phyloP scores from a whole-genome alignment of 2,329 filamentous ascomycete species.

The Aspergillus sojae region DNA sequence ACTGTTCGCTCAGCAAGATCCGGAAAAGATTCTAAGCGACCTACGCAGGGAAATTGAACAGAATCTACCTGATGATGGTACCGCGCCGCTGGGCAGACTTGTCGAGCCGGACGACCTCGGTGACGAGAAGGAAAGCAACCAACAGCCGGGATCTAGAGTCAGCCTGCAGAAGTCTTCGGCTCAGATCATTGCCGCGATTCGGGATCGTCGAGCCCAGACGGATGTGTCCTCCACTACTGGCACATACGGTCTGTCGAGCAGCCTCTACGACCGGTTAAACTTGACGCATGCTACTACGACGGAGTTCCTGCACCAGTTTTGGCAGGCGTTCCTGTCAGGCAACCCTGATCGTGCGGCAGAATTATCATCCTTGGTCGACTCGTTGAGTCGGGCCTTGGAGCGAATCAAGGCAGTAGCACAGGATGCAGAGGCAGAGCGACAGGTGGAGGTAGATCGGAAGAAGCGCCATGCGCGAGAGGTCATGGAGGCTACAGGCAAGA shows the following conservation, averaged over 20 bases:
- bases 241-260: conserved; percentile 51
- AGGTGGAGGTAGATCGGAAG: conserved; percentile 65
- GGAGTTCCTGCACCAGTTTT: conserved; percentile 98
- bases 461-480: conserved; percentile 72
- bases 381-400: conserved; percentile 73
- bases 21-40: conserved; percentile 66
- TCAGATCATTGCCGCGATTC: conserved; percentile 62
- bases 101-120: conserved; percentile 58
- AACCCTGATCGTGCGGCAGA: conserved; percentile 79
- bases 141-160: conserved; percentile 69
- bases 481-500: conserved; percentile 73
- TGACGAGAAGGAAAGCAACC: conserved; percentile 55
- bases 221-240: conserved; percentile 39
- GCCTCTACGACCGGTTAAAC: conserved; percentile 63
- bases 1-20: conserved; percentile 70
- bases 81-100: conserved; percentile 68
- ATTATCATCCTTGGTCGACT: conserved; percentile 78
- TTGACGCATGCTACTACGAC: conserved; percentile 89
- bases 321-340: conserved; percentile 86
- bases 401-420: conserved; percentile 79
- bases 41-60: conserved; percentile 63
- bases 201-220: conserved; percentile 57
- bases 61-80: conserved; percentile 54
- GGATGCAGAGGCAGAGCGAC: conserved; percentile 75
- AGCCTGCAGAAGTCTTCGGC: conserved; percentile 60